phyloP scores from a whole-genome alignment of 2,329 filamentous ascomycete species.

The Pseudogymnoascus sp. region DNA sequence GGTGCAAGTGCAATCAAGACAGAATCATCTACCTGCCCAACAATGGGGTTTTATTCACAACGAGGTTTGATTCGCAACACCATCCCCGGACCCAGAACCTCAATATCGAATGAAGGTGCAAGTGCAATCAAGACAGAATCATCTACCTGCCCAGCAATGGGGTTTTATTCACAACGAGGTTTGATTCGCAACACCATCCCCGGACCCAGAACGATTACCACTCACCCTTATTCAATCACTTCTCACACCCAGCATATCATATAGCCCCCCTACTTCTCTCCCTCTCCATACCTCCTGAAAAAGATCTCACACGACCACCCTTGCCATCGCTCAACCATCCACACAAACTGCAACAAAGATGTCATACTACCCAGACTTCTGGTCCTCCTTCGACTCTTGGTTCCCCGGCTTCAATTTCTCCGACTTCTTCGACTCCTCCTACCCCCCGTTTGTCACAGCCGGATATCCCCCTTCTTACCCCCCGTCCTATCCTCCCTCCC shows the following conservation, averaged over 20 bases:
- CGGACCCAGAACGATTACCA: neutral
- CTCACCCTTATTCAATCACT: neutral
- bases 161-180: neutral
- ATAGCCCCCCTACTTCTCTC: neutral
- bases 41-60: neutral
- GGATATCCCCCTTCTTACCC: neutral
- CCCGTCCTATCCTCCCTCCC: neutral
- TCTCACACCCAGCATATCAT: neutral
- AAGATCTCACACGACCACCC: neutral
- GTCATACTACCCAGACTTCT: neutral
- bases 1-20: neutral
- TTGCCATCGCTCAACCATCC: neutral
- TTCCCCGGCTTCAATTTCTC: neutral
- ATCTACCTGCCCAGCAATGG: neutral
- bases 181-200: neutral
- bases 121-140: neutral
- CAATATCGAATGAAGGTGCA: neutral
- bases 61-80: neutral
- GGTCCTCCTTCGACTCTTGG: neutral
- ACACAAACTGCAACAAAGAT: neutral
- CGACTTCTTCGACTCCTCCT: neutral
- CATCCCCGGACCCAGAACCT: too few relatives aligned
- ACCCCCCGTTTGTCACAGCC: neutral
- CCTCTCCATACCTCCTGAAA: neutral
- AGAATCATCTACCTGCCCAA: neutral